Evolutionary conservation across 1,284 basidiomycete species (phyloP).

Genomic region (Singerocomus rubriflavus): DNA sequence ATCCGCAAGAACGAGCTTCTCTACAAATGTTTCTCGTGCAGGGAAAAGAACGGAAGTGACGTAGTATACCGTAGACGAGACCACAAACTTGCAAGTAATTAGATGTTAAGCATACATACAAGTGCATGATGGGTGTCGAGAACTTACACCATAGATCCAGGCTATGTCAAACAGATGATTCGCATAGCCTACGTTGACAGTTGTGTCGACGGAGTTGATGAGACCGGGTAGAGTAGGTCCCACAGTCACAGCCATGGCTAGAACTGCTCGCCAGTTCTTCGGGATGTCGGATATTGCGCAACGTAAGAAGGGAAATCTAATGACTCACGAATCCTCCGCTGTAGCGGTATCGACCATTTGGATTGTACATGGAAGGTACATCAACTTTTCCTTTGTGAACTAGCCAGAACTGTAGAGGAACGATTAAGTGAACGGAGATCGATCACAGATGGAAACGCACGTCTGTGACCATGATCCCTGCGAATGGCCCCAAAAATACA

Average conservation of each 20-base stretch:
- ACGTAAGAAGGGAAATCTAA: conserved; percentile 9
- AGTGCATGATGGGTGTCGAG: background rate
- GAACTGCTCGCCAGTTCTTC: conserved; percentile 72
- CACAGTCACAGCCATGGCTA: conserved; percentile 60
- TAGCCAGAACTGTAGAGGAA: conserved; percentile 54
- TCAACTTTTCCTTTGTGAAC: conserved; percentile 61
- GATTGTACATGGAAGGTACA: conserved; percentile 70
- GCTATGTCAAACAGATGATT: conserved; percentile 60
- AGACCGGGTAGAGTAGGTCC: conserved; percentile 67
- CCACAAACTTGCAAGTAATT: conserved; percentile 35
- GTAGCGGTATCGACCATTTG: conserved; percentile 62
- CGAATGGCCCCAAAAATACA: conserved; percentile 69
- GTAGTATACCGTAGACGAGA: conserved; percentile 46
- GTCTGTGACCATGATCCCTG: conserved; percentile 70
- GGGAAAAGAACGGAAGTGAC: conserved; percentile 53
- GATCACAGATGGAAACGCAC: conserved; percentile 38
- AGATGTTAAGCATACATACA: conserved; percentile 26
- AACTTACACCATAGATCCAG: conserved; percentile 66
- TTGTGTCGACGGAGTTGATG: conserved; percentile 60
- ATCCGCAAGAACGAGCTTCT: conserved; percentile 37
- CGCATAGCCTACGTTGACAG: conserved; percentile 51
- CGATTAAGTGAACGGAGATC: conserved; percentile 5
- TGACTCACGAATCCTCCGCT: conserved; percentile 56
- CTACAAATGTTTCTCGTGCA: conserved; percentile 55
- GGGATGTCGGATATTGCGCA: background rate